phyloP scores from a whole-genome alignment of 2,329 filamentous ascomycete species.

The Nothophaeocryptopus gaeumannii region DNA sequence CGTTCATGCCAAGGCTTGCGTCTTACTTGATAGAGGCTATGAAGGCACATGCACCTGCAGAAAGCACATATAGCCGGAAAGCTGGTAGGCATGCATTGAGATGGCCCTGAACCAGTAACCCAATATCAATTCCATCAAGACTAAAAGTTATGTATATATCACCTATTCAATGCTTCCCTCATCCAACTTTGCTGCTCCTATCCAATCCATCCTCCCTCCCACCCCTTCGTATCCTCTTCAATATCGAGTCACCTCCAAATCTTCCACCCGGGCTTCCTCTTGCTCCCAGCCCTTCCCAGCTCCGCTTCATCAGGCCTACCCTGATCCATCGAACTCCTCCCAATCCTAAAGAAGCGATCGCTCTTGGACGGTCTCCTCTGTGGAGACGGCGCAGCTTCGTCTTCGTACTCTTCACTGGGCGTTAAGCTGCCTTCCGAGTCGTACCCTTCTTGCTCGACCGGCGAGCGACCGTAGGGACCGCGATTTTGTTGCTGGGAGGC shows the following conservation, averaged over 20 bases:
- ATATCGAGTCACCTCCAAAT: conserved; percentile 21
- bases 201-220: background rate
- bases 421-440: conserved; percentile 26
- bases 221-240: background rate
- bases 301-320: conserved; percentile 15
- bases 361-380: conserved; percentile 31
- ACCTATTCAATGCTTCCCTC: too few relatives aligned
- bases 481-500: conserved; percentile 6
- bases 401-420: conserved; percentile 29
- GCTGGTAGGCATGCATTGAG: too few relatives aligned
- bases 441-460: conserved; percentile 15
- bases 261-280: conserved; percentile 33
- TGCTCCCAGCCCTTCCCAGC: conserved; percentile 30
- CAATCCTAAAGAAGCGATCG: conserved; percentile 32
- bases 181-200: background rate
- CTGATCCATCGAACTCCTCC: conserved; percentile 16
- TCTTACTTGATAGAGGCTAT: too few relatives aligned
- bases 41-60: too few relatives aligned
- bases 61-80: too few relatives aligned
- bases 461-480: conserved; percentile 9
- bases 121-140: too few relatives aligned
- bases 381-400: conserved; percentile 15
- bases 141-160: too few relatives aligned
- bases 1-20: conserved; percentile 9
- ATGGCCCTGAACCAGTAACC: too few relatives aligned